Evolutionary conservation across 371 early-diverging fungal species (phyloP).

Genomic region (Rhizopus sp.): DNA sequence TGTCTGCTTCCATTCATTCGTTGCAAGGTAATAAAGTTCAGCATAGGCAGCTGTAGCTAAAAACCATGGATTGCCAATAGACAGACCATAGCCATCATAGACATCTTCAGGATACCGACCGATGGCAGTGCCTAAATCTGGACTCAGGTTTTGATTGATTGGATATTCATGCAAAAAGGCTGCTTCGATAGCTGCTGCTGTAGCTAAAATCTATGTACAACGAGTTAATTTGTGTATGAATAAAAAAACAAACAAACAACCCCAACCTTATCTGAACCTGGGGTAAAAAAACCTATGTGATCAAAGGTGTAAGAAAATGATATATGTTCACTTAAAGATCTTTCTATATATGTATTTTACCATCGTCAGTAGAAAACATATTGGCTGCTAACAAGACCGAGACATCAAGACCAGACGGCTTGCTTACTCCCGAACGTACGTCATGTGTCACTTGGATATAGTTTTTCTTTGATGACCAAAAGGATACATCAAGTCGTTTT

Average conservation of each 20-base stretch:
- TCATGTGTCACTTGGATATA: conserved; percentile 46
- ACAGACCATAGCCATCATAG: conserved; percentile 58
- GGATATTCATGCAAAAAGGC: conserved; percentile 44
- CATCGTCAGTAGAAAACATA: conserved; percentile 43
- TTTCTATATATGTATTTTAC: conserved; percentile 6
- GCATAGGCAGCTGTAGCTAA: conserved; percentile 60
- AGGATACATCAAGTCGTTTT: conserved; percentile 31
- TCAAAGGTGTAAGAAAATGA: not conserved
- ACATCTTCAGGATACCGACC: conserved; percentile 72
- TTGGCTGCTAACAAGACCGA: conserved; percentile 65
- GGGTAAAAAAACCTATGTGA: conserved; percentile 39
- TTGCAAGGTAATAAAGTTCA: conserved; percentile 62
- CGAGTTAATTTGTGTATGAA: conserved; percentile 3
- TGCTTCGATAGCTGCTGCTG: conserved; percentile 37
- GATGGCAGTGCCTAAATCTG: conserved; percentile 39
- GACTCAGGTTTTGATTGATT: conserved; percentile 42
- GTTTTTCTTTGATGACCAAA: conserved; percentile 41
- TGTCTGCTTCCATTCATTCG: conserved; percentile 24
- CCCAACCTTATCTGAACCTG: conserved; percentile 42
- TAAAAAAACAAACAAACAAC: not conserved
- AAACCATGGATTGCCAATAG: conserved; percentile 70
- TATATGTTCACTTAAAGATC: not conserved
- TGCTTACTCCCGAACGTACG: conserved; percentile 37
- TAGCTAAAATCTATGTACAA: conserved; percentile 34
- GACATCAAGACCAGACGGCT: conserved; percentile 57